A percentile compares a stretch with the other conserved stretches of the same genome.
phyloP scores from a whole-genome alignment of 768 basidiomycete species.

The Suillus paluster region DNA sequence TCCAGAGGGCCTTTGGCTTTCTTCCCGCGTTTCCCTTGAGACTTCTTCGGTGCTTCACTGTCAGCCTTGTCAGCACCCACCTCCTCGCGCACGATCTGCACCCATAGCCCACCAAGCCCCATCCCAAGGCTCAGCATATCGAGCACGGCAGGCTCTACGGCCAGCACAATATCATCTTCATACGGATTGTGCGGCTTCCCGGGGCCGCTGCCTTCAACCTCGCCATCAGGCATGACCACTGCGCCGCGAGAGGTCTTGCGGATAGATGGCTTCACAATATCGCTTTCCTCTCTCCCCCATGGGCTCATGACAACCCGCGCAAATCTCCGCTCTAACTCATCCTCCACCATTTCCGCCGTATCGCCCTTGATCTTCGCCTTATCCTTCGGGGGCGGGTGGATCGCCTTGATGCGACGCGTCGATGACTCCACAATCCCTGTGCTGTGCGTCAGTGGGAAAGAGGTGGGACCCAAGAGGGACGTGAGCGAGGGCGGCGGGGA shows the following conservation, averaged over 20 bases:
- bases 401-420: slow-evolving; percentile 56
- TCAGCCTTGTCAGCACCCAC: slow-evolving; percentile 16
- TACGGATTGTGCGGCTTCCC: slow-evolving; percentile 50
- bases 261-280: slow-evolving; percentile 42
- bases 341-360: slow-evolving; percentile 43
- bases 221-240: slow-evolving; percentile 30
- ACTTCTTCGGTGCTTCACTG: slow-evolving; percentile 6
- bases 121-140: slow-evolving; percentile 42
- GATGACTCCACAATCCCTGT: slow-evolving; percentile 70
- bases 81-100: slow-evolving; percentile 58
- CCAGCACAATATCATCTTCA: slow-evolving; percentile 61
- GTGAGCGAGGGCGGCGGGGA: slow-evolving; percentile 33
- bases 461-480: slow-evolving; percentile 56
- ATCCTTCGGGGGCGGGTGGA: slow-evolving; percentile 43
- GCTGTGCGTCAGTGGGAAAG: slow-evolving; percentile 63
- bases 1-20: slow-evolving; percentile 29
- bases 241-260: slow-evolving; percentile 42
- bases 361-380: neutral
- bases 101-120: slow-evolving; percentile 67
- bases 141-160: slow-evolving; percentile 51
- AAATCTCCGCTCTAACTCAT: slow-evolving; percentile 49
- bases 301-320: slow-evolving; percentile 58
- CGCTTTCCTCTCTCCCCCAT: slow-evolving; percentile 50
- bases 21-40: slow-evolving; percentile 17
- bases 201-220: slow-evolving; percentile 12